Evolutionary conservation across 257 asterid species (phyloP).

Genomic region (Capsicum pubescens): DNA sequence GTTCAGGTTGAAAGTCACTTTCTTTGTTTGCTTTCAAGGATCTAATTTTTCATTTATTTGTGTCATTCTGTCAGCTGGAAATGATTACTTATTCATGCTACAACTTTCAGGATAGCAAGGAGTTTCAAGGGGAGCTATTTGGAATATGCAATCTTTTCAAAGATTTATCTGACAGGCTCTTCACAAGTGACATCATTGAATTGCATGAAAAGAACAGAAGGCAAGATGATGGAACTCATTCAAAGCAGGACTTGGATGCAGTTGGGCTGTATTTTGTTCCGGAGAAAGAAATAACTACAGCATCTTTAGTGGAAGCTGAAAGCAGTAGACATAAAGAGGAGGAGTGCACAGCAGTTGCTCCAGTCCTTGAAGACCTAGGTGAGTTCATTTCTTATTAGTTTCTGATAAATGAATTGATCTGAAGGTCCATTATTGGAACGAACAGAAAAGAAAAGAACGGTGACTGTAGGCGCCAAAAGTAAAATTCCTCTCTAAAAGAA

Average conservation of each 20-base stretch:
- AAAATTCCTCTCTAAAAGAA: conserved; percentile 3
- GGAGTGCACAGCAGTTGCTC: conserved; percentile 37
- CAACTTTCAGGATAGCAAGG: conserved; percentile 72
- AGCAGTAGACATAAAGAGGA: conserved; percentile 33
- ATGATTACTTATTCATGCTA: conserved; percentile 27
- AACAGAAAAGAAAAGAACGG: conserved; percentile 8
- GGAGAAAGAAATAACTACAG: conserved; percentile 35
- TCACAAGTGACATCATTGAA: conserved; percentile 87
- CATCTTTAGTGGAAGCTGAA: conserved; percentile 37
- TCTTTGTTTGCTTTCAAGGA: conserved; percentile 13
- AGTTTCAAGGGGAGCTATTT: conserved; percentile 89
- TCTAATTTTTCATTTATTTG: background rate
- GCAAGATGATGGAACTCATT: conserved; percentile 33
- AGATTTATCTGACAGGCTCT: conserved; percentile 84
- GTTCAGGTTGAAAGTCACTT: conserved; percentile 66
- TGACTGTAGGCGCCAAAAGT: background rate
- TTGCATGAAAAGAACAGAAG: conserved; percentile 55
- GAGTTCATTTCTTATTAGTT: conserved; percentile 38
- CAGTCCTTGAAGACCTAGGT: conserved; percentile 72
- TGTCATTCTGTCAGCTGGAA: conserved; percentile 27
- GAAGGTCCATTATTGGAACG: background rate
- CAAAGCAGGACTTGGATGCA: conserved; percentile 43
- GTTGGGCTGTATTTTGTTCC: conserved; percentile 47
- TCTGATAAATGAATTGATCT: conserved; percentile 8
- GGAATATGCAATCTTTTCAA: conserved; percentile 91